Evolutionary conservation across 768 basidiomycete species (phyloP).

Genomic region (Lepiota subincarnata): DNA sequence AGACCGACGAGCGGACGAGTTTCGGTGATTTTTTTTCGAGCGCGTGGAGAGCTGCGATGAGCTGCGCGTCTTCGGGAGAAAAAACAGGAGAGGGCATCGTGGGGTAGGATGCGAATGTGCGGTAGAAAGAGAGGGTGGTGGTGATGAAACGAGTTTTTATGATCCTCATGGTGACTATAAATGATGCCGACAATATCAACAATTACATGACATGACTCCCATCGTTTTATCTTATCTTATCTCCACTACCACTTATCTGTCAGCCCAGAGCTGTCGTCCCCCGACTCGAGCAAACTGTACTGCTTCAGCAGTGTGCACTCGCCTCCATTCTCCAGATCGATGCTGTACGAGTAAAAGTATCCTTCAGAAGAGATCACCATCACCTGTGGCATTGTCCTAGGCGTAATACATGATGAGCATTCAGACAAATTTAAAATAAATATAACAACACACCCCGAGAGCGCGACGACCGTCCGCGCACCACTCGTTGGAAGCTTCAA

Average conservation of each 20-base stretch:
- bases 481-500: slow-evolving; percentile 77
- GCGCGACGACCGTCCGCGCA: slow-evolving; percentile 80
- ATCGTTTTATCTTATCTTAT: too few species aligned
- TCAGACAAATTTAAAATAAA: neutral
- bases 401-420: neutral
- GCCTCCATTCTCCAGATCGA: slow-evolving; percentile 94
- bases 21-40: slow-evolving; percentile 56
- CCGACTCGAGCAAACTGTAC: slow-evolving; percentile 44
- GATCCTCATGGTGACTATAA: too few species aligned
- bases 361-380: slow-evolving; percentile 97
- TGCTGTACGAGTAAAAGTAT: slow-evolving; percentile 92
- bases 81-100: slow-evolving; percentile 18
- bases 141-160: too few species aligned
- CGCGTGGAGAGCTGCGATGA: slow-evolving; percentile 50
- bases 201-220: too few species aligned
- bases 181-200: too few species aligned
- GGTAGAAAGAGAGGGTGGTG: neutral
- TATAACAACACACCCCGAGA: slow-evolving; percentile 66
- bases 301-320: slow-evolving; percentile 95
- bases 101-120: neutral
- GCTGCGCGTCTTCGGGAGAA: slow-evolving; percentile 45
- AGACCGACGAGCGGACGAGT: slow-evolving; percentile 57
- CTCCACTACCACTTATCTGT: neutral
- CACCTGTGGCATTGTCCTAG: slow-evolving; percentile 88
- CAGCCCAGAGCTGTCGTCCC: slow-evolving; percentile 4